These are phyloP conservation scores for Ogataea neopini DNA, from an alignment of 805 yeast genomes.

Conservation along the genomic window DNA sequence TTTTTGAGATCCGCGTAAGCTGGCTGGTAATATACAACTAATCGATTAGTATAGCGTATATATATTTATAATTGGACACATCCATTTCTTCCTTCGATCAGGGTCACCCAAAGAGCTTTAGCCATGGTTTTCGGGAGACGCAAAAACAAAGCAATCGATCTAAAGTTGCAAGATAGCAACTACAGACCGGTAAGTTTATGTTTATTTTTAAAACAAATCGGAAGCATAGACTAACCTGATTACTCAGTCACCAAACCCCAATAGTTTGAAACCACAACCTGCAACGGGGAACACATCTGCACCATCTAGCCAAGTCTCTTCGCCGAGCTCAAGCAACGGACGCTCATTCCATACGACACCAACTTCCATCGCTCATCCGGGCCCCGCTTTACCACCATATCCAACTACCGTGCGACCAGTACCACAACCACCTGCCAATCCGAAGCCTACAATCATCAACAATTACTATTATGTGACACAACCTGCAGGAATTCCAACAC, in stretches of 20 bases:
- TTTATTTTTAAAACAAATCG: neutral
- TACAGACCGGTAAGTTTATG: conserved; percentile 22
- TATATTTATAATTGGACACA: too few species aligned
- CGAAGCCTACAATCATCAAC: conserved; percentile 22
- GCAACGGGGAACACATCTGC: conserved; percentile 20
- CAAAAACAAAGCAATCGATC: conserved; percentile 22
- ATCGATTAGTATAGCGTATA: neutral
- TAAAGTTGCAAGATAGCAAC: conserved; percentile 23
- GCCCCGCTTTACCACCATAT: conserved; percentile 14
- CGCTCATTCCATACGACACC: neutral
- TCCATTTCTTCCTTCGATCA: too few species aligned
- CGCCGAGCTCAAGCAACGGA: conserved; percentile 14
- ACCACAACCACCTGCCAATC: conserved; percentile 18
- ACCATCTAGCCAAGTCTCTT: conserved; percentile 4
- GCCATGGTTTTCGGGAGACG: conserved; percentile 24
- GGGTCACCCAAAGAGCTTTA: neutral
- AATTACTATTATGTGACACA: conserved; percentile 23
- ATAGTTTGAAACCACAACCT: conserved; percentile 22
- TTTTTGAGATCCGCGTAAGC: conserved; percentile 2
- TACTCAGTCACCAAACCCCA: conserved; percentile 24
- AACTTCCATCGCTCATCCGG: conserved; percentile 14
- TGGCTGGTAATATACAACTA: neutral
- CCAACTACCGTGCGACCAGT: conserved; percentile 18
- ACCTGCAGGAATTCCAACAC: neutral
- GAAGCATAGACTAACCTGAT: neutral